These are phyloP conservation scores for Cladosporium cucumerinum DNA, from an alignment of 2,329 filamentous ascomycete species.

Conservation along the genomic window DNA sequence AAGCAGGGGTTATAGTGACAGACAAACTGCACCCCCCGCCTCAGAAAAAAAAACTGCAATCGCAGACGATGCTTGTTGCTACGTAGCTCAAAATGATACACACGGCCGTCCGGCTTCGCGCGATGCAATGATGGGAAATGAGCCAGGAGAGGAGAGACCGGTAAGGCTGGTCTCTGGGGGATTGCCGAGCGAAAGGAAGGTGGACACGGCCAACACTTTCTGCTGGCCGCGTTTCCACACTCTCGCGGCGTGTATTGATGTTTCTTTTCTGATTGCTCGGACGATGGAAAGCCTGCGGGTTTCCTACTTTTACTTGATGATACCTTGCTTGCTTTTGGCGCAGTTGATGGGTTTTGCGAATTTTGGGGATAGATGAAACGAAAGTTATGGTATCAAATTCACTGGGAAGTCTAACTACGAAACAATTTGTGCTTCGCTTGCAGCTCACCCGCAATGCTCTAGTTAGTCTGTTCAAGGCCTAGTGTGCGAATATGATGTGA, in stretches of 20 bases:
- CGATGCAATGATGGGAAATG: background rate
- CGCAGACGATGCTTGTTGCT: background rate
- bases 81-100: constrained; percentile 11
- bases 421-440: background rate
- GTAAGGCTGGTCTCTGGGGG: background rate
- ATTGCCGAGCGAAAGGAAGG: background rate
- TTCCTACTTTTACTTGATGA: background rate
- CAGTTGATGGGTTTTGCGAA: background rate
- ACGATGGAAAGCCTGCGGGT: background rate
- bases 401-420: background rate
- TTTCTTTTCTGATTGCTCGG: background rate
- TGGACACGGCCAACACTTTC: background rate
- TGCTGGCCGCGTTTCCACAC: background rate
- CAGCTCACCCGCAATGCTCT: background rate
- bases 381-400: background rate
- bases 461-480: background rate
- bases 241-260: background rate
- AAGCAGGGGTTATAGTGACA: background rate
- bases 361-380: background rate
- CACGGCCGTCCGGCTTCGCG: constrained; percentile 6
- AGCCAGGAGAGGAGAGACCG: background rate
- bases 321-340: constrained; percentile 3
- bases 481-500: background rate
- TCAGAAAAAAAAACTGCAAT: background rate
- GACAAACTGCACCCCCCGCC: background rate